Evolutionary conservation across 768 basidiomycete species (phyloP).

Genomic region (Naematelia encephala): DNA sequence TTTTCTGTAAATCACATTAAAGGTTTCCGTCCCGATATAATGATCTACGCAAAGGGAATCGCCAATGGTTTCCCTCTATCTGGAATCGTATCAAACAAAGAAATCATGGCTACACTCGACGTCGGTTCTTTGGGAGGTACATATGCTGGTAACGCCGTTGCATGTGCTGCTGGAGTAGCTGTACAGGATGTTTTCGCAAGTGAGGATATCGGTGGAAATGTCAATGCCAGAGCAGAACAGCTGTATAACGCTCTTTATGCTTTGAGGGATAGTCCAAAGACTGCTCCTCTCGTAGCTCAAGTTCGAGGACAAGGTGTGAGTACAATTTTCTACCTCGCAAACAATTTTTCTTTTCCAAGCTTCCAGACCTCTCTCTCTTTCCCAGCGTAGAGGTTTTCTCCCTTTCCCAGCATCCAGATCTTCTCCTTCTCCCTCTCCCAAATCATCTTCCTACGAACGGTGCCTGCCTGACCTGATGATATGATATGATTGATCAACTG

Average conservation of each 20-base stretch:
- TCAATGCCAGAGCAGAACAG: conserved; percentile 57
- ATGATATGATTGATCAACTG: too few species aligned
- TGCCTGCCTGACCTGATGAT: too few species aligned
- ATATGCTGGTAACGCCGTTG: conserved; percentile 78
- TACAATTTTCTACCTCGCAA: too few species aligned
- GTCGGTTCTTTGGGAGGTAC: conserved; percentile 41
- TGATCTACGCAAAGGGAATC: conserved; percentile 77
- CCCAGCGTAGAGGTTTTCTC: too few species aligned
- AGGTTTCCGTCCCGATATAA: conserved; percentile 79
- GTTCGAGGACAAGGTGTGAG: conserved; percentile 80
- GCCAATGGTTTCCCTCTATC: conserved; percentile 85
- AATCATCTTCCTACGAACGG: too few species aligned
- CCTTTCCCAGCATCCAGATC: too few species aligned
- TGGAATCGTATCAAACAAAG: conserved; percentile 73
- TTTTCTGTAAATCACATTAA: conserved; percentile 64
- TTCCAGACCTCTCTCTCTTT: too few species aligned
- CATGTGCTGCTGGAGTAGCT: conserved; percentile 86
- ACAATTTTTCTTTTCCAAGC: too few species aligned
- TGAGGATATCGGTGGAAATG: conserved; percentile 79
- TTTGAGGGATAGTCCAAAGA: conserved; percentile 58
- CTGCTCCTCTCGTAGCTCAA: conserved; percentile 68
- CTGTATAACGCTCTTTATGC: conserved; percentile 63
- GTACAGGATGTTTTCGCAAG: conserved; percentile 71
- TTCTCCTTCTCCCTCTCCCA: too few species aligned
- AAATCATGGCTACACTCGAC: conserved; percentile 64